Base-by-base conservation (phyloP, 305 asterid genomes). In the Coffea humblotiana region DNA sequence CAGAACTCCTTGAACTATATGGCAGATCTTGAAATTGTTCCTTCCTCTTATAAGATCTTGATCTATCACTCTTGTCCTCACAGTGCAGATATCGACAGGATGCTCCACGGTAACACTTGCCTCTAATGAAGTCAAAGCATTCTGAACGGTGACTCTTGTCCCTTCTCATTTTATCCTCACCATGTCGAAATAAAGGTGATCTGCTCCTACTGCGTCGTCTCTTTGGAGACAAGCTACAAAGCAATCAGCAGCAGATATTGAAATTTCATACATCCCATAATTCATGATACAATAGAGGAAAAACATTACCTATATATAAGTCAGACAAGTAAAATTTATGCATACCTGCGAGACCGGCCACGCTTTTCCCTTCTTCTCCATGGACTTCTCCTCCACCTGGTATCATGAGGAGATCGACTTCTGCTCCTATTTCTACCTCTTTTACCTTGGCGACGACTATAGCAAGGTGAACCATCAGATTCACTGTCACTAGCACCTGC, bases 51-150 rank as follows among this genome's bases (percentile, higher is more conserved):
- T 77, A 79, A 81, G 88, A 79, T 81, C 92, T 86, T 79, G 88
- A 88, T 76, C 82, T 87, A 77, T 88, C 94, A 81, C 83, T 84
- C 91, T 86, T 91, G 78, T 84, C 88, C 81, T 89, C 91, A 72
- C 84, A 87, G 89, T 94, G 99, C 78, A 85, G 81, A 86, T 86
- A 94, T 67, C 97, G 91, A 84, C 99, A 96, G 71, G 84, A 77
- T 75, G 94, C 86, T 76, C 97, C 98, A 81, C 95, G 95, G 83
- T 93, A 89, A 83, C 99, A 96, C 86, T 84, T 96, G 60, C 98
- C 99, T 80, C 87, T 89, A 72, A 76, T 83, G 87, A 90, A 90
- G 85, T 88, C 88, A 80, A 89, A 90, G 90, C 99, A 96, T 63
- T 83, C 87, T 54, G 86, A 82, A 83, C 68, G 81, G 29, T 81